Conservation (phyloP, 495 filamentous ascomycete species). For the Echria macrotheca region DNA sequence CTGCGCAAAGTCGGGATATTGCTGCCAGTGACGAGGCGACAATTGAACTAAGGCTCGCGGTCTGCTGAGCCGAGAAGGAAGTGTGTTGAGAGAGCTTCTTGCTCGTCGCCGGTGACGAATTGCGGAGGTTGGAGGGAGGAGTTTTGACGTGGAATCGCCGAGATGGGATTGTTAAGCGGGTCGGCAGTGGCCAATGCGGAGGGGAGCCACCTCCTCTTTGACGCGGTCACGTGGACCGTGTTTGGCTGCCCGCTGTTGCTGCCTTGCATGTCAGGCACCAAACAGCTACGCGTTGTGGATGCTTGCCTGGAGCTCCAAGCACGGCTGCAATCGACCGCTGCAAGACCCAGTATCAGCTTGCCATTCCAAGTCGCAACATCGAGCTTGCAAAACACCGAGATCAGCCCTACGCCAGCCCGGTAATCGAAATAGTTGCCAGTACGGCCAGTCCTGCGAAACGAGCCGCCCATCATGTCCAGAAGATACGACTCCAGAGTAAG, state of each 20-base stretch:
- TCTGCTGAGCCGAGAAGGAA: neutral
- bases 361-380: slow-evolving; percentile 7
- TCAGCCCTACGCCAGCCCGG: too few relatives aligned
- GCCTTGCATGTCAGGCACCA: slow-evolving; percentile 20
- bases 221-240: too few relatives aligned
- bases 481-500: slow-evolving; percentile 95
- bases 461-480: slow-evolving; percentile 68
- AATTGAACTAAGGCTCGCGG: too few relatives aligned
- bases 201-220: too few relatives aligned
- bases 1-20: neutral
- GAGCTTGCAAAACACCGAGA: too few relatives aligned
- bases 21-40: too few relatives aligned
- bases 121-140: slow-evolving; percentile 29
- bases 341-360: slow-evolving; percentile 19
- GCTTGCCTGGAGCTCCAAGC: slow-evolving; percentile 36
- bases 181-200: too few relatives aligned
- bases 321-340: slow-evolving; percentile 1
- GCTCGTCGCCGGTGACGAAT: slow-evolving; percentile 20
- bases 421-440: too few relatives aligned
- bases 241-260: too few relatives aligned
- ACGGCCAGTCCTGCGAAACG: too few relatives aligned
- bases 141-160: too few relatives aligned
- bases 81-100: neutral
- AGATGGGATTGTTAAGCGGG: slow-evolving; percentile 6
- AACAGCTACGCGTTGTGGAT: slow-evolving; percentile 33